These are phyloP conservation scores for Mixia osmundae DNA, from an alignment of 1,284 basidiomycete genomes.

Conservation along the genomic window DNA sequence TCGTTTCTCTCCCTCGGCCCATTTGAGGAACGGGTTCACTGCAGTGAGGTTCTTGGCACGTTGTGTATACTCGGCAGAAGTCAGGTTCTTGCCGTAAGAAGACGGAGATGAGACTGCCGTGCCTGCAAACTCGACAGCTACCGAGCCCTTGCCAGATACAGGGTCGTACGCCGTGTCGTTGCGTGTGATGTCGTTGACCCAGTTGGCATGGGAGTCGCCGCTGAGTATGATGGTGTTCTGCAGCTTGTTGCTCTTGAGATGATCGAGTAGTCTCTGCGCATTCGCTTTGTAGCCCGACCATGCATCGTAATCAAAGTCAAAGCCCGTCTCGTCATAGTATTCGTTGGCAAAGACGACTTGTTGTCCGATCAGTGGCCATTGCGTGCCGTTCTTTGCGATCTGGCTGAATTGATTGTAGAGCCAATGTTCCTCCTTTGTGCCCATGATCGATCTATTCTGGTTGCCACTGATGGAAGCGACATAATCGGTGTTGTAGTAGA, in stretches of 20 bases:
- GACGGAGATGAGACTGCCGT: constrained; percentile 37
- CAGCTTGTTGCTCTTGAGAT: constrained; percentile 32
- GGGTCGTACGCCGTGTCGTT: constrained; percentile 28
- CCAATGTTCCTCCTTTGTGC: constrained; percentile 36
- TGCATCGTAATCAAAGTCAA: constrained; percentile 26
- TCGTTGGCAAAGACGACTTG: constrained; percentile 16
- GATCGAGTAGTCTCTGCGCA: constrained; percentile 33
- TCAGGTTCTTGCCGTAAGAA: constrained; percentile 29
- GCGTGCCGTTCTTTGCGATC: constrained; percentile 30
- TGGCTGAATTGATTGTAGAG: constrained; percentile 30
- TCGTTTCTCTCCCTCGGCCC: constrained; percentile 38
- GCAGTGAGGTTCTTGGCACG: constrained; percentile 25
- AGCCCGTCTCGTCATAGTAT: constrained; percentile 6
- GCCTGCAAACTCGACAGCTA: constrained; percentile 42
- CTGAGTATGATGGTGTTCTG: constrained; percentile 30
- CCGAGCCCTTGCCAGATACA: constrained; percentile 30
- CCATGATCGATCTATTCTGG: constrained; percentile 33
- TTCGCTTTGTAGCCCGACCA: constrained; percentile 42
- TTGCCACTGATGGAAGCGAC: constrained; percentile 28
- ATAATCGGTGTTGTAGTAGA: constrained; percentile 35
- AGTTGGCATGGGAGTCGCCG: constrained; percentile 42
- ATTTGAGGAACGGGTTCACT: constrained; percentile 34
- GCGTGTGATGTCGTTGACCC: constrained; percentile 29
- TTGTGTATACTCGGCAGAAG: constrained; percentile 20
- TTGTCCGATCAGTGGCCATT: constrained; percentile 36